Evolutionary conservation across 1,284 basidiomycete genomes (phyloP), one percentile per base, ranked within the genome.

Genomic region (Malassezia restricta): DNA sequence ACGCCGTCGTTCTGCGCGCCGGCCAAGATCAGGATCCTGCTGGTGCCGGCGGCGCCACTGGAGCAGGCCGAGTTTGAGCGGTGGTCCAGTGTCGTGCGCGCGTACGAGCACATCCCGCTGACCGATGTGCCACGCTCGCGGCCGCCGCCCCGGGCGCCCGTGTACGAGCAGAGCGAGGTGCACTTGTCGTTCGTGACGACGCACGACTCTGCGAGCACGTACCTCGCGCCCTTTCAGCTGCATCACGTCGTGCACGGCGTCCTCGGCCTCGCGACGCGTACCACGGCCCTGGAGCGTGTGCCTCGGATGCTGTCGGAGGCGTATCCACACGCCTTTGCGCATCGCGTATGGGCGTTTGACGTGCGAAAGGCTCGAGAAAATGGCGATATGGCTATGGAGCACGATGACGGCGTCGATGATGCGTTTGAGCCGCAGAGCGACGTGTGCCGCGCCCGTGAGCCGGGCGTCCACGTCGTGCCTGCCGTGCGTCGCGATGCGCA

Each of bases 271-370:
- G 54, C 61, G 2, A 60, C 62, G 3, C 67, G 56, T 33, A 56
- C 31, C 46, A 43, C 48, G 8, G 60, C 59, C 31, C 51, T 71
- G 8, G 61, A 64, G 33, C 43, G 55, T 4, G 49, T 55, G 8
- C 64, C 68, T 8, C 47, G 59, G 9, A 54, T 57, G 8, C 55
- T 73, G 8, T 56, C 62, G 3, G 54, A 58, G 47, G 42, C 62
- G 37, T 65, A 71, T 49, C 67, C 70, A 8, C 54, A 57, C 28
- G 68, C 70, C 12, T 43, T 73, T 9, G 51, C 65, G 9, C 70
- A 73, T 45, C 54, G 68, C 20, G 66, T 68, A 6, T 68, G 59
- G 46, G 66, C 57, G 4, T 71, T 73, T 52, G 70, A 73, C 40
- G 54, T 54, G 6, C 62, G 58, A 15, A 14, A 14, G 41, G 24